A percentile compares a stretch with the other conserved stretches of the same genome.
Evolutionary conservation across 169 alveolate genomes (phyloP).

Genomic region (Amoebophrya sp.): DNA sequence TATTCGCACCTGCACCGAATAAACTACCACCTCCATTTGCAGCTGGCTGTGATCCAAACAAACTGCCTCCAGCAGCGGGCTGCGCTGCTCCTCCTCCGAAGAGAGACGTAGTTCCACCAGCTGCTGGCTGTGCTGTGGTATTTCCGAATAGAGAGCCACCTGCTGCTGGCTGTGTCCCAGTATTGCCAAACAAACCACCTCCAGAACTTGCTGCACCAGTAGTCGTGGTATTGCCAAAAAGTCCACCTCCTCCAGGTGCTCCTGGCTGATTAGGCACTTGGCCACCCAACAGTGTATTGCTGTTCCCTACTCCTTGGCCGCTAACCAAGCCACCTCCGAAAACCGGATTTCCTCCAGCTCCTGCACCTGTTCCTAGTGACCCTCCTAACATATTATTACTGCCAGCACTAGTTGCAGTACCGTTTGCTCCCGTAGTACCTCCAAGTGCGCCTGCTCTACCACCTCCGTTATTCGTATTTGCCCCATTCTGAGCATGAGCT

Average conservation of each 20-base stretch:
- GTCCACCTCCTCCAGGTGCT: neutral
- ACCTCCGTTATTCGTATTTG: neutral
- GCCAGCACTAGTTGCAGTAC: neutral
- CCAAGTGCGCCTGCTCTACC: neutral
- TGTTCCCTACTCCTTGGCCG: too few species aligned
- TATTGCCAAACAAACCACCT: neutral
- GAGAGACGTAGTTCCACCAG: neutral
- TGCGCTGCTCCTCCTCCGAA: neutral
- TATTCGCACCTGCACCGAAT: too few species aligned
- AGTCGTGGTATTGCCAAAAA: neutral
- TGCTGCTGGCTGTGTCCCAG: neutral
- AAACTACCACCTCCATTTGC: neutral
- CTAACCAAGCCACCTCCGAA: neutral
- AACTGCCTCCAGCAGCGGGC: neutral
- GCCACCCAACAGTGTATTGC: too few species aligned
- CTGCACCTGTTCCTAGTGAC: neutral
- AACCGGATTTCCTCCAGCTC: neutral
- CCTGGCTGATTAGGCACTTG: too few species aligned
- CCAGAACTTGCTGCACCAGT: neutral
- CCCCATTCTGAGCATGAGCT: too few species aligned
- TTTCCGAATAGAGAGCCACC: neutral
- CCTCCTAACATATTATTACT: too few species aligned
- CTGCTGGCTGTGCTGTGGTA: neutral
- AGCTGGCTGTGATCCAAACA: neutral
- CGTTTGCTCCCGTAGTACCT: neutral